Conservation (phyloP, 257 asterid genomes). For the Asclepias syriaca region DNA sequence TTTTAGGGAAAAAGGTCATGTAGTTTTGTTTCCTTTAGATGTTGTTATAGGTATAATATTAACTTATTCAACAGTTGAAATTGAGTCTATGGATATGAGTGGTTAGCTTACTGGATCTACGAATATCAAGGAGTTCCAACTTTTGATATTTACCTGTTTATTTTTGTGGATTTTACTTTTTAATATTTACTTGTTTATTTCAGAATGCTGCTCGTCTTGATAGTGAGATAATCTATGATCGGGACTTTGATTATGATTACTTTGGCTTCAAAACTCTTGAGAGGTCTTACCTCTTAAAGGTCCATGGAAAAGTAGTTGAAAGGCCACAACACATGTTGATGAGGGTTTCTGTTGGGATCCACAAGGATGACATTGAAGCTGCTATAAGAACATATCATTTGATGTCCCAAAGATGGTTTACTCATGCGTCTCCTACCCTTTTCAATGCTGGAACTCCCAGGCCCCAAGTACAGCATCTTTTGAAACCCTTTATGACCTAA, state of each 20-base stretch:
- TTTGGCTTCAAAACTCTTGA: conserved; percentile 95
- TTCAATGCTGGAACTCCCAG: too few relatives aligned
- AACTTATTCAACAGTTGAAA: too few relatives aligned
- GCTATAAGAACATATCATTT: conserved; percentile 77
- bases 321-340: conserved; percentile 98
- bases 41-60: background rate
- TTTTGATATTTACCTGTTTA: too few relatives aligned
- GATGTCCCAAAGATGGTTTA: conserved; percentile 34
- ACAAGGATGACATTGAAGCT: conserved; percentile 75
- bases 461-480: conserved; percentile 61
- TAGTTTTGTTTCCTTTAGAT: background rate
- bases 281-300: conserved; percentile 80
- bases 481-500: too few relatives aligned
- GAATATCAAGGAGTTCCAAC: too few relatives aligned
- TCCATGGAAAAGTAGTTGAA: conserved; percentile 82
- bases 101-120: background rate
- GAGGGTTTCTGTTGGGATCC: conserved; percentile 97
- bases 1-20: background rate
- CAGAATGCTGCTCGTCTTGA: conserved; percentile 85
- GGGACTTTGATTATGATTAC: conserved; percentile 91
- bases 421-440: too few relatives aligned
- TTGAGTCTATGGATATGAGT: background rate
- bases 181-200: background rate
- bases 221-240: conserved; percentile 90
- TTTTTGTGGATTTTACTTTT: background rate